Percentiles rank a stretch among this genome's conserved stretches.
Conservation (phyloP, 768 basidiomycete genomes). For the Trametes sanguinea region DNA sequence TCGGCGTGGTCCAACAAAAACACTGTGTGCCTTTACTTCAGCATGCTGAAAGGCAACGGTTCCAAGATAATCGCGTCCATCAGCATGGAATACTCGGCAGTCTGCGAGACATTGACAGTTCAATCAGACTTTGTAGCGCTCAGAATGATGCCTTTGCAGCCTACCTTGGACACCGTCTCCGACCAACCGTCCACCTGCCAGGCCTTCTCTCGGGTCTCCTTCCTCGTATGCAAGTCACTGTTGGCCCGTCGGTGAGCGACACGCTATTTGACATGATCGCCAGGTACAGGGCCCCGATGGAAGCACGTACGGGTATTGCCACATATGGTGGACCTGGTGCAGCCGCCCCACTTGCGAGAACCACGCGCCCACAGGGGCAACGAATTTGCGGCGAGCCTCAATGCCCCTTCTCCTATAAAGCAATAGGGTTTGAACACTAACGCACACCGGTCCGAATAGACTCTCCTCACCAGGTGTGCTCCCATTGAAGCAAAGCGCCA, state of each 20-base stretch:
- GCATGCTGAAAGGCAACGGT: slow-evolving; percentile 81
- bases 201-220: slow-evolving; percentile 82
- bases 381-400: slow-evolving; percentile 86
- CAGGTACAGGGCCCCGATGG: slow-evolving; percentile 2
- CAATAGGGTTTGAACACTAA: neutral
- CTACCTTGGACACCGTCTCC: slow-evolving; percentile 88
- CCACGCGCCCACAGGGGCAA: slow-evolving; percentile 89
- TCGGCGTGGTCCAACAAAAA: neutral
- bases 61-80: slow-evolving; percentile 89
- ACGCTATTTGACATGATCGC: slow-evolving; percentile 18
- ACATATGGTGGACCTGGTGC: slow-evolving; percentile 92
- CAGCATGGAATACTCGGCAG: slow-evolving; percentile 77
- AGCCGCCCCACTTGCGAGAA: slow-evolving; percentile 85
- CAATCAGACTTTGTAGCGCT: neutral
- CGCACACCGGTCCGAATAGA: neutral
- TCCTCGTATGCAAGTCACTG: slow-evolving; percentile 77
- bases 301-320: slow-evolving; percentile 83
- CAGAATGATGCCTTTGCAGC: slow-evolving; percentile 11
- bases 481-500: slow-evolving; percentile 94
- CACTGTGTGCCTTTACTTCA: slow-evolving; percentile 52
- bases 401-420: slow-evolving; percentile 81
- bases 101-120: slow-evolving; percentile 48
- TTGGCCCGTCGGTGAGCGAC: neutral
- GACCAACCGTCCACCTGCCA: slow-evolving; percentile 97
- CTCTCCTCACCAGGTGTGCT: slow-evolving; percentile 71